Conservation (phyloP, 805 yeast species). For the Cyberlindnera mycetangii region DNA sequence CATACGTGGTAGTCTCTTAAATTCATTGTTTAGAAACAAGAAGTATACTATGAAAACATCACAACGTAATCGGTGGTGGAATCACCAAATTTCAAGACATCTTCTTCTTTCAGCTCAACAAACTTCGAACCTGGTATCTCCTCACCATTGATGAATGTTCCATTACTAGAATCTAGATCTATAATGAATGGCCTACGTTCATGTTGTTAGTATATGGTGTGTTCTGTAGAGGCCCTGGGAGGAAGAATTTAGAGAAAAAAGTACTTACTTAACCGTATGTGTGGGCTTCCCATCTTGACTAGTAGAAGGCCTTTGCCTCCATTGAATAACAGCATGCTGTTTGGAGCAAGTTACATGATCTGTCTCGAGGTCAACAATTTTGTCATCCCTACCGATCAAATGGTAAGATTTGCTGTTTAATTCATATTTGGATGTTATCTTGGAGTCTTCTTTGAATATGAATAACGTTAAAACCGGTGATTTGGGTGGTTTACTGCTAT, state of each 20-base stretch:
- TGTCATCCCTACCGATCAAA: slow-evolving; percentile 36
- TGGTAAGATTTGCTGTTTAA: slow-evolving; percentile 30
- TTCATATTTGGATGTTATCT: slow-evolving; percentile 24
- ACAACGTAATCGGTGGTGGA: slow-evolving; percentile 31
- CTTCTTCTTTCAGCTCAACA: slow-evolving; percentile 40
- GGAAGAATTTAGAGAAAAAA: slow-evolving; percentile 6
- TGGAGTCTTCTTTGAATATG: slow-evolving; percentile 30
- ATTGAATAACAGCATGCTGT: slow-evolving; percentile 50
- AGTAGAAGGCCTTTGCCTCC: slow-evolving; percentile 26
- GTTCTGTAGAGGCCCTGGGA: not conserved
- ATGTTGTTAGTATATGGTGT: not conserved
- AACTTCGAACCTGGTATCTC: slow-evolving; percentile 39
- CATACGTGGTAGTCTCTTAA: no score
- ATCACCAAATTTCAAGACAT: slow-evolving; percentile 39
- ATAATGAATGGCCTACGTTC: slow-evolving; percentile 37
- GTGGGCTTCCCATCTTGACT: slow-evolving; percentile 1
- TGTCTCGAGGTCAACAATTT: slow-evolving; percentile 36
- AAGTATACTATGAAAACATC: slow-evolving; percentile 12
- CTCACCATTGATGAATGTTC: slow-evolving; percentile 41
- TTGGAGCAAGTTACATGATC: slow-evolving; percentile 38
- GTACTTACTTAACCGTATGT: slow-evolving; percentile 5
- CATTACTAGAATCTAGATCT: slow-evolving; percentile 47
- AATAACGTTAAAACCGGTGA: slow-evolving; percentile 28
- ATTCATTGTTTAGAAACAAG: no score
- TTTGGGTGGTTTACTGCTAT: slow-evolving; percentile 31